Conservation (phyloP, 148 eudicot genomes). For the Spergularia bocconei region DNA sequence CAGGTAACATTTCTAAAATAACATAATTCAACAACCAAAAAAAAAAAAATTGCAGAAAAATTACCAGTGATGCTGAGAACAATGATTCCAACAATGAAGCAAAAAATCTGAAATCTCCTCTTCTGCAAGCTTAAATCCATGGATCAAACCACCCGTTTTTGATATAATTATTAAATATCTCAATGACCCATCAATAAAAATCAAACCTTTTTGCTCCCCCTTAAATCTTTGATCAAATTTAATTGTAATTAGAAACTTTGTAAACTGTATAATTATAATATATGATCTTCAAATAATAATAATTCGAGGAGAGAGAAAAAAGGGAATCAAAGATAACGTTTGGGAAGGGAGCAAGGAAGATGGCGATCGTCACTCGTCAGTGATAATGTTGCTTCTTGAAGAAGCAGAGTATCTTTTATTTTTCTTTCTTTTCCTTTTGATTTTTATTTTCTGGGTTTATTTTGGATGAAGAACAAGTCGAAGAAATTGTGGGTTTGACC, state of each 20-base stretch:
- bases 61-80: slow-evolving; percentile 61
- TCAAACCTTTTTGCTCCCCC: background rate
- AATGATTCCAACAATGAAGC: slow-evolving; percentile 44
- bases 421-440: too few species aligned
- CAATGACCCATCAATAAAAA: slow-evolving; percentile 19
- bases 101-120: slow-evolving; percentile 43
- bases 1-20: background rate
- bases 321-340: too few species aligned
- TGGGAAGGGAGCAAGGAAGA: too few species aligned
- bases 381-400: too few species aligned
- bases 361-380: too few species aligned
- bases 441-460: too few species aligned
- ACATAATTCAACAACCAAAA: background rate
- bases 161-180: background rate
- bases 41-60: background rate
- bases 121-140: slow-evolving; percentile 49
- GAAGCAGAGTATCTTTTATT: too few species aligned
- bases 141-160: background rate
- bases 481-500: too few species aligned
- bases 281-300: too few species aligned
- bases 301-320: too few species aligned
- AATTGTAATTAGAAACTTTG: background rate
- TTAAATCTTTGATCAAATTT: background rate
- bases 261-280: too few species aligned
- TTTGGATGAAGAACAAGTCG: too few species aligned